Evolutionary conservation across 805 yeast species (phyloP).

Genomic region (Brettanomyces custersianus): DNA sequence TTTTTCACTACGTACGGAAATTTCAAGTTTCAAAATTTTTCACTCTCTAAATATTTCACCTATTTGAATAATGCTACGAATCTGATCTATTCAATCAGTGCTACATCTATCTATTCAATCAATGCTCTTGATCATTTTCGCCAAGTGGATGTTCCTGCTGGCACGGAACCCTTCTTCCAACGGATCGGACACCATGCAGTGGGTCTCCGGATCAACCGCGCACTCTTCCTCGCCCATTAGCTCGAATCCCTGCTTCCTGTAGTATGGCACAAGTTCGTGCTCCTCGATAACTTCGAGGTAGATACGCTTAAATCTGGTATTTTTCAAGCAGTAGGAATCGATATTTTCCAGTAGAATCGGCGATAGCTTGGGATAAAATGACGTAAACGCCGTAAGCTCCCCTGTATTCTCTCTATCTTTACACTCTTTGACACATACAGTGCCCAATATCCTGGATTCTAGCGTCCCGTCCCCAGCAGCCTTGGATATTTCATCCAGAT

Average conservation of each 20-base stretch:
- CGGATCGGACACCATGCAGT: constrained; percentile 8
- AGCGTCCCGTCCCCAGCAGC: constrained; percentile 1
- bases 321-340: constrained; percentile 8
- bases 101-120: no score
- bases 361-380: constrained; percentile 34
- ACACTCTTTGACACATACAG: constrained; percentile 26
- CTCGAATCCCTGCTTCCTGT: constrained; percentile 32
- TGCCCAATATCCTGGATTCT: constrained; percentile 22
- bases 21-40: no score
- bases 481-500: background rate
- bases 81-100: no score
- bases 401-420: constrained; percentile 7
- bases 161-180: constrained; percentile 34
- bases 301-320: constrained; percentile 13
- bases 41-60: no score
- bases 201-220: constrained; percentile 17
- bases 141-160: constrained; percentile 30
- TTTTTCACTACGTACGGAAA: no score
- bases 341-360: constrained; percentile 14
- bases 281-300: constrained; percentile 38
- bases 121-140: constrained; percentile 28
- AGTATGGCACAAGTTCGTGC: constrained; percentile 40
- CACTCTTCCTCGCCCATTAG: constrained; percentile 18
- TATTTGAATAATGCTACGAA: no score
- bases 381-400: constrained; percentile 47